phyloP scores from a whole-genome alignment of 192 early-diverging fungal genomes.

The Mortierella claussenii region DNA sequence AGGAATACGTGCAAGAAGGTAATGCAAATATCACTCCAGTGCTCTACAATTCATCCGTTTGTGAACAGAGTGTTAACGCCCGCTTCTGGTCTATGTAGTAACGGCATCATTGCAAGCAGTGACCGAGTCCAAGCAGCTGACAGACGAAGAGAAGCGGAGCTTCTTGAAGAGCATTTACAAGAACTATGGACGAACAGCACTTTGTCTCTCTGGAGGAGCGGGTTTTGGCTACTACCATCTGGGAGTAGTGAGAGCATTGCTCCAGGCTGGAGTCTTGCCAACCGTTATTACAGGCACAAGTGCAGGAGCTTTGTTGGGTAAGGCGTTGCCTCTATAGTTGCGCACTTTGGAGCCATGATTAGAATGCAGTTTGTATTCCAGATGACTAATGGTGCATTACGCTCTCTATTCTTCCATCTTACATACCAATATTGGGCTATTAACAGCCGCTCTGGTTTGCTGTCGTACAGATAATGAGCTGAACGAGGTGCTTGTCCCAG shows the following conservation, averaged over 20 bases:
- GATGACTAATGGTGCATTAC: no score
- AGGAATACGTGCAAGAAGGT: conserved; percentile 76
- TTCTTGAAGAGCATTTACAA: conserved; percentile 72
- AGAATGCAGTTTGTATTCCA: no score
- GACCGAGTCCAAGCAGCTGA: conserved; percentile 37
- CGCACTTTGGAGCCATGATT: no score
- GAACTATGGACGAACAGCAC: conserved; percentile 79
- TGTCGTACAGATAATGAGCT: conserved; percentile 74
- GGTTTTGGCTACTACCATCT: conserved; percentile 76
- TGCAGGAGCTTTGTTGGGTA: conserved; percentile 66
- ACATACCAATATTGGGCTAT: neutral
- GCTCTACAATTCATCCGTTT: neutral
- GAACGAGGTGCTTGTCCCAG: conserved; percentile 64
- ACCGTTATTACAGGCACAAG: conserved; percentile 83
- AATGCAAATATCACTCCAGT: neutral
- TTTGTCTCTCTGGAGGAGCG: conserved; percentile 85
- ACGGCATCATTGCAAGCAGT: conserved; percentile 58
- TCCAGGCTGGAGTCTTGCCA: conserved; percentile 74
- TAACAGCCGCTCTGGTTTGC: conserved; percentile 71
- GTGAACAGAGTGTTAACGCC: no score
- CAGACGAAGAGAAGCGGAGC: conserved; percentile 65
- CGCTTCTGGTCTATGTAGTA: no score
- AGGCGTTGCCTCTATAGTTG: neutral
- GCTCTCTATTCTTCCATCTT: neutral
- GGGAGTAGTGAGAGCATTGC: conserved; percentile 78